Evolutionary conservation across 208 protist genomes (phyloP).

Genomic region (Crithidia brevicula): DNA sequence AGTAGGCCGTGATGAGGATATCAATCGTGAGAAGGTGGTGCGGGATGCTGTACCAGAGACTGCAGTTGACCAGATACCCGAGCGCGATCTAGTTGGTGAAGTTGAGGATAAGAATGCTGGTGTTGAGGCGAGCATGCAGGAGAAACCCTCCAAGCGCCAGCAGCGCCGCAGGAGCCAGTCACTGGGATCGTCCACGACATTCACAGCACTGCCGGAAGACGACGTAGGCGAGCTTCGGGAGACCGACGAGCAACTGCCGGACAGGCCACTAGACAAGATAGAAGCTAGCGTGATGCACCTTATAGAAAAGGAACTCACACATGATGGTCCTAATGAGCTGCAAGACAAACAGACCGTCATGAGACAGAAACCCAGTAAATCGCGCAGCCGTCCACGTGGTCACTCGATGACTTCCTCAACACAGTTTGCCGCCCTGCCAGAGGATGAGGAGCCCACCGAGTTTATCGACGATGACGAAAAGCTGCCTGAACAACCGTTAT

Average conservation of each 20-base stretch:
- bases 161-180: background rate
- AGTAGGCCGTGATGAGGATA: too few relatives aligned
- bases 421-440: background rate
- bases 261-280: background rate
- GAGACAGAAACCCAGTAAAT: background rate
- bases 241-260: background rate
- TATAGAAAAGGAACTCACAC: background rate
- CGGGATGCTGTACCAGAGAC: too few relatives aligned
- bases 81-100: background rate
- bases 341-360: conserved; percentile 28
- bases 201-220: background rate
- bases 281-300: background rate
- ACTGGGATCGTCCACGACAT: background rate
- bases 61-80: background rate
- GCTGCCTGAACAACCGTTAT: background rate
- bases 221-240: background rate
- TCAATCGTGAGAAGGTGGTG: too few relatives aligned
- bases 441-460: background rate
- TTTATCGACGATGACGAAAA: background rate
- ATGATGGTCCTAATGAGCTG: background rate
- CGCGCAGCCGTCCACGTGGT: background rate
- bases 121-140: background rate
- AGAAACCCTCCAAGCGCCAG: background rate
- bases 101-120: background rate
- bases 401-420: background rate